Evolutionary conservation across 148 eudicot species (phyloP).

Genomic region (Tetragonia tetragonoides): DNA sequence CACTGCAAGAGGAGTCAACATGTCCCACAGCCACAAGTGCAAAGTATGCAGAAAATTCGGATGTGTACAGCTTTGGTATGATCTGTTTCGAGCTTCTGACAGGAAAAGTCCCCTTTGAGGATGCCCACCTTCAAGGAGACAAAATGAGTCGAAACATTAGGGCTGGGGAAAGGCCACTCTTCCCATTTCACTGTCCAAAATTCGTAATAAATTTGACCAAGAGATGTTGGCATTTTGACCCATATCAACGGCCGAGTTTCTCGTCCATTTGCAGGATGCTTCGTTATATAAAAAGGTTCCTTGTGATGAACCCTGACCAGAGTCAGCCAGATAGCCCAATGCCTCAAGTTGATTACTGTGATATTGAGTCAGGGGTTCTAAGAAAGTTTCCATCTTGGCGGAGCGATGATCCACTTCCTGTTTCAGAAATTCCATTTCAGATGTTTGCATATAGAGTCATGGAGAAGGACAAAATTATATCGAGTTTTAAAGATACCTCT

Average conservation of each 20-base stretch:
- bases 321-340: slow-evolving; percentile 44
- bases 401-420: slow-evolving; percentile 29
- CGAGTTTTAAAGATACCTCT: slow-evolving; percentile 40
- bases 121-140: slow-evolving; percentile 76
- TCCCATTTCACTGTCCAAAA: slow-evolving; percentile 64
- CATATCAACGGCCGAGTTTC: slow-evolving; percentile 63
- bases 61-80: slow-evolving; percentile 85
- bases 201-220: slow-evolving; percentile 49
- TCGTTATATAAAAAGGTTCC: slow-evolving; percentile 54
- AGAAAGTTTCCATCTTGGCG: slow-evolving; percentile 42
- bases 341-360: slow-evolving; percentile 54
- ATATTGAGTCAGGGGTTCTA: slow-evolving; percentile 50
- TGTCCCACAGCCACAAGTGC: slow-evolving; percentile 1
- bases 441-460: slow-evolving; percentile 59
- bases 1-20: slow-evolving; percentile 45
- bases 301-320: slow-evolving; percentile 55
- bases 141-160: slow-evolving; percentile 67
- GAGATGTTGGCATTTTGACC: slow-evolving; percentile 77
- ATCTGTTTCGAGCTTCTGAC: slow-evolving; percentile 75
- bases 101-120: slow-evolving; percentile 78
- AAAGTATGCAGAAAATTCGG: slow-evolving; percentile 56
- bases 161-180: slow-evolving; percentile 76
- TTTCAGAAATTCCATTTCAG: slow-evolving; percentile 71
- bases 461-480: slow-evolving; percentile 50
- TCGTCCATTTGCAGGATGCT: slow-evolving; percentile 67